Percentiles rank a stretch among this genome's conserved stretches.
Evolutionary conservation across 2,329 filamentous ascomycete genomes (phyloP).

Genomic region (Colletotrichum australisinense): DNA sequence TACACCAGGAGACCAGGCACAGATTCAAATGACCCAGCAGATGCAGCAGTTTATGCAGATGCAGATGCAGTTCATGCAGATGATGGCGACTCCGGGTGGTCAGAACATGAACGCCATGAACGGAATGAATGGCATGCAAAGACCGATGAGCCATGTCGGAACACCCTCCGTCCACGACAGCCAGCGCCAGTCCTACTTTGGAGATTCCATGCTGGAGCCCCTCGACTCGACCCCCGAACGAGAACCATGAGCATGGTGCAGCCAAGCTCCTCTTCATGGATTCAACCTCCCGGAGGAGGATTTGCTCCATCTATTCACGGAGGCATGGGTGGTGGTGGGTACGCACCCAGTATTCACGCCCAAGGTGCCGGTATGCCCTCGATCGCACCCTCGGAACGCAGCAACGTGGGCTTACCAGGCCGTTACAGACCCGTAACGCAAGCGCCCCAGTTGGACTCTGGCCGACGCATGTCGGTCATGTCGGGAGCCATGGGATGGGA

Average conservation of each 20-base stretch:
- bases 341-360: constrained; percentile 62
- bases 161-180: constrained; percentile 57
- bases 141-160: constrained; percentile 51
- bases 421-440: constrained; percentile 92
- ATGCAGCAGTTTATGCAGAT: constrained; percentile 92
- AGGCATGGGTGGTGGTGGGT: constrained; percentile 46
- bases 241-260: constrained; percentile 89
- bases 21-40: constrained; percentile 84
- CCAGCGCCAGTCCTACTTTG: constrained; percentile 58
- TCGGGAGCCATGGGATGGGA: constrained; percentile 51
- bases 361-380: constrained; percentile 81
- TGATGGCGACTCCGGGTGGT: constrained; percentile 69
- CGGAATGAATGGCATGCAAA: constrained; percentile 41
- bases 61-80: constrained; percentile 95
- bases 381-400: constrained; percentile 94
- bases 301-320: constrained; percentile 62
- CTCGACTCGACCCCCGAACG: constrained; percentile 57
- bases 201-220: constrained; percentile 59
- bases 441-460: constrained; percentile 49
- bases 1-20: constrained; percentile 75
- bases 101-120: constrained; percentile 38
- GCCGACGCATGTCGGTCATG: constrained; percentile 50
- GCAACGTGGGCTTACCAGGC: constrained; percentile 89
- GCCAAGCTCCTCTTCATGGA: constrained; percentile 70
- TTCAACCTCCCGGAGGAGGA: constrained; percentile 55